Conservation (phyloP, 1,139 yeast species). For the Insectozyma bohioensis region DNA sequence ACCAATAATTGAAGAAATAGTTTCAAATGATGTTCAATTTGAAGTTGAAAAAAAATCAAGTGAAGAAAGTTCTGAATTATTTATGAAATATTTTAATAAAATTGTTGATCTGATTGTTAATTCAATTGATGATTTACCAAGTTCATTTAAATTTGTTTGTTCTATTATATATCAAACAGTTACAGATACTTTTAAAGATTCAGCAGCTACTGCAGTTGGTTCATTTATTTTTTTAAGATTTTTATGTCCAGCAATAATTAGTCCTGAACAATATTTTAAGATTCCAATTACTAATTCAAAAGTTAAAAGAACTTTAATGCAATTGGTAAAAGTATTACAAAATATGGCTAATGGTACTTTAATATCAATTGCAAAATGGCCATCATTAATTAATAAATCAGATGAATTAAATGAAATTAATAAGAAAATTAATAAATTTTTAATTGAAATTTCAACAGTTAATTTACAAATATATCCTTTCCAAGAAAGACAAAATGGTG, state of each 20-base stretch:
- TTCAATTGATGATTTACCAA: conserved; percentile 62
- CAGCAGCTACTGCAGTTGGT: conserved; percentile 75
- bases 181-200: conserved; percentile 62
- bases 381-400: conserved; percentile 42
- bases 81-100: conserved; percentile 56
- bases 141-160: conserved; percentile 73
- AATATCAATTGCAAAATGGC: conserved; percentile 55
- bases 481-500: conserved; percentile 12
- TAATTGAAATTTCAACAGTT: conserved; percentile 27
- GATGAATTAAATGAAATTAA: conserved; percentile 48
- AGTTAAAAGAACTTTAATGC: conserved; percentile 72
- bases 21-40: conserved; percentile 50
- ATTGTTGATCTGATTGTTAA: conserved; percentile 62
- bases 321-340: conserved; percentile 83
- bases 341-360: conserved; percentile 81
- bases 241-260: conserved; percentile 88
- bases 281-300: conserved; percentile 47
- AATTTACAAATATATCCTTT: conserved; percentile 29
- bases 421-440: conserved; percentile 46
- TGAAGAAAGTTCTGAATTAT: conserved; percentile 42
- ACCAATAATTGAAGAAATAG: conserved; percentile 56
- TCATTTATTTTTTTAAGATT: conserved; percentile 84
- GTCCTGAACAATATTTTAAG: conserved; percentile 67
- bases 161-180: conserved; percentile 69
- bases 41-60: conserved; percentile 62